A percentile compares a stretch with the other conserved stretches of the same genome.
phyloP scores from a whole-genome alignment of 225 moss, liverwort and hornwort species.

The Rhytidiadelphus loreus region DNA sequence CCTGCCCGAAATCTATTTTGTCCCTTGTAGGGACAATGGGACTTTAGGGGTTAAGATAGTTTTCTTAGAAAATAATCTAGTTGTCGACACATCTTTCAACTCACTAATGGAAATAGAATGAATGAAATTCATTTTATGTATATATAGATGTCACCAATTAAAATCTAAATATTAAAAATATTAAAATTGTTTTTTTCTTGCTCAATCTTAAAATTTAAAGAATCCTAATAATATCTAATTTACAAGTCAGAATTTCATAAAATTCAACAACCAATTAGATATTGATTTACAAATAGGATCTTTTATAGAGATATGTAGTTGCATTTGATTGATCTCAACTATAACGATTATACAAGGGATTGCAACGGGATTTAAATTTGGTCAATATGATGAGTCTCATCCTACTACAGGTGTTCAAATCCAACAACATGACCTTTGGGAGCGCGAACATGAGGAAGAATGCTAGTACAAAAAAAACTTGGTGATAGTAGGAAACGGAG shows the following conservation, averaged over 20 bases:
- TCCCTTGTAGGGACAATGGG: too few relatives aligned
- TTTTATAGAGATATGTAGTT: neutral
- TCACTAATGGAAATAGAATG: neutral
- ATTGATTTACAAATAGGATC: neutral
- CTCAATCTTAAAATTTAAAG: neutral
- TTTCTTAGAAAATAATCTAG: neutral
- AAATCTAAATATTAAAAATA: neutral
- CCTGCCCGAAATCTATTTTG: too few relatives aligned
- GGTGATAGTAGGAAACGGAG: neutral
- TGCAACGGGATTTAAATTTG: neutral
- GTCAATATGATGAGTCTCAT: fast-evolving
- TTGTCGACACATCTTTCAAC: neutral
- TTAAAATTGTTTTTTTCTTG: neutral
- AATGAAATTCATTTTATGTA: neutral
- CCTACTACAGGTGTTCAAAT: neutral
- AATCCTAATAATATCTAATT: neutral
- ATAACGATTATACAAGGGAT: neutral
- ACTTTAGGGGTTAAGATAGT: too few relatives aligned
- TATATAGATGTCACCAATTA: neutral
- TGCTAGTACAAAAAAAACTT: fast-evolving
- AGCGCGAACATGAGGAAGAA: fast-evolving
- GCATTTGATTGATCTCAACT: neutral
- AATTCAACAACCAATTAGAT: neutral
- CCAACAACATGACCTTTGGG: fast-evolving
- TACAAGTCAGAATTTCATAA: neutral